These are phyloP conservation scores for Priceomyces haplophilus DNA, from an alignment of 805 yeast species.

Conservation along the genomic window DNA sequence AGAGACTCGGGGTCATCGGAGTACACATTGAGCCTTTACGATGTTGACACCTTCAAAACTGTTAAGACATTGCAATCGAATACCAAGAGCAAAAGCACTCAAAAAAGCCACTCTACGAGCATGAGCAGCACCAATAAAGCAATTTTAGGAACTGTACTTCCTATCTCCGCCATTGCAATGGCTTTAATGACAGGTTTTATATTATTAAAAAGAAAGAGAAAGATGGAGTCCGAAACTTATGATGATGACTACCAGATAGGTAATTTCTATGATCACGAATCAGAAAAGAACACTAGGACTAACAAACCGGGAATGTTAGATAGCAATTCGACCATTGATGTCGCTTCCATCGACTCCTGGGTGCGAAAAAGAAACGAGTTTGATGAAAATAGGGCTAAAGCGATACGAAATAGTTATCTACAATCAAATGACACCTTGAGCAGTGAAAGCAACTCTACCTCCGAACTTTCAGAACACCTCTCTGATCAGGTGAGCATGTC, in stretches of 20 bases:
- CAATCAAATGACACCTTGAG: constrained; percentile 29
- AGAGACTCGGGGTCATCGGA: constrained; percentile 15
- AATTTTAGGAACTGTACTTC: constrained; percentile 37
- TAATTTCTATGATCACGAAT: constrained; percentile 22
- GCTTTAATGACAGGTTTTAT: constrained; percentile 14
- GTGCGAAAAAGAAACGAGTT: constrained; percentile 47
- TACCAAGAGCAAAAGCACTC: constrained; percentile 1
- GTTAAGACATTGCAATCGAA: constrained; percentile 24
- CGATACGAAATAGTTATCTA: constrained; percentile 22
- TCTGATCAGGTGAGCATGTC: background rate
- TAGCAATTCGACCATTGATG: constrained; percentile 40
- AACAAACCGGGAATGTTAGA: constrained; percentile 14
- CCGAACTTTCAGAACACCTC: background rate
- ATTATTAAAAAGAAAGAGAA: constrained; percentile 17
- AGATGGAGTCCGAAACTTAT: constrained; percentile 17
- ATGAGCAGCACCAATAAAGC: constrained; percentile 21
- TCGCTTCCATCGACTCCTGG: constrained; percentile 52
- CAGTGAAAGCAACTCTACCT: constrained; percentile 1
- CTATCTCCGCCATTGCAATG: constrained; percentile 24
- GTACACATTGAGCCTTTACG: constrained; percentile 42
- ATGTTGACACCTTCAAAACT: constrained; percentile 32
- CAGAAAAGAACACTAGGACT: constrained; percentile 3
- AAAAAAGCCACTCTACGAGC: background rate
- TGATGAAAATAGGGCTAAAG: constrained; percentile 23
- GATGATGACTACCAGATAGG: constrained; percentile 30